Base-by-base conservation (phyloP, 1,139 yeast species). In the Kodamaea plutei region DNA sequence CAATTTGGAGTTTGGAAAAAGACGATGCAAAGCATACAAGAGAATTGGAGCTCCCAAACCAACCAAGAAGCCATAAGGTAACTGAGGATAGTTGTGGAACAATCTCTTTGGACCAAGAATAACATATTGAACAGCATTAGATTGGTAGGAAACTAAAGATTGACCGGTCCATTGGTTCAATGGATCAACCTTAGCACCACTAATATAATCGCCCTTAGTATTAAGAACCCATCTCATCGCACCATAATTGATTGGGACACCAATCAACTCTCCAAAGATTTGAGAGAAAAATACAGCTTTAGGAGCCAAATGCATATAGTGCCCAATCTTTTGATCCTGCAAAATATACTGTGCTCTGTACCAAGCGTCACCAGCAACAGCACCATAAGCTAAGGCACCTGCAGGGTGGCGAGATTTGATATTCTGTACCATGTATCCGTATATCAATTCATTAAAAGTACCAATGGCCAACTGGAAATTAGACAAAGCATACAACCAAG, bases 131-230 rank as follows among this genome's bases (percentile, higher is more conserved):
- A 71, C 63, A 8, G 76, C 70, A 42, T 69, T 69, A 9, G 73
- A 64, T 40, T 69, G 69, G 36, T 56, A 58, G 10, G 57, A 49
- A 20, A 58, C 54, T 18, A 70, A 56, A 5, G 54, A 43, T 39
- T 70, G 76, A 4, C 73, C 76, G 1, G 76, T 69, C 76, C 76
- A 72, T 44, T 71, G 76, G 39, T 68, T 69, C 16, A 69, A 47
- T 0, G 74, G 73, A 39, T 71, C 76, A 1, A 37, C 45, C 24
- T 48, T 45, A 2, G 47, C 39, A 1, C 76, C 76, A n/a, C 47
- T 47, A 25, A 70, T 47, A 34, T 45, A 70, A 3, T 57, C 64
- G 29, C 56, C 38, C 38, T 70, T 71, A 15, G 64, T 50, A 3
- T 41, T 39, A 23, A 71, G 40, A 9, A 69, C 71, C 75, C 76